Base-by-base conservation (phyloP, 257 asterid species). In the Solanum dulcamara region DNA sequence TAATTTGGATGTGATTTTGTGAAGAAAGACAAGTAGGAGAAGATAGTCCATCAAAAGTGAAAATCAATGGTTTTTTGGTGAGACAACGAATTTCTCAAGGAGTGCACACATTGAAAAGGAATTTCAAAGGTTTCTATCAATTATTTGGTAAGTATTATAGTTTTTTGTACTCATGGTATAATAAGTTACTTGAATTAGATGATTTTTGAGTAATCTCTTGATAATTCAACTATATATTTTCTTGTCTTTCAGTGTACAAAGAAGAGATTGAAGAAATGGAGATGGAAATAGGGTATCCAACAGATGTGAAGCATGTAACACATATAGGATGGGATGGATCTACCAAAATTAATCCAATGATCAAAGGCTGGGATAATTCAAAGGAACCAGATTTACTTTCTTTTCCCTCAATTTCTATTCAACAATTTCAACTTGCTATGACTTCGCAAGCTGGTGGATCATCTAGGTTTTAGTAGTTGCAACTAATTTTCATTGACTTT, bases 351-450 rank as follows among this genome's bases (percentile, higher is more conserved):
- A 90, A 90, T 83, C 92, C 90, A n/a, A 37, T 86, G 18, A 35
- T 35, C 5, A 83, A 88, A 30, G 89, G 86, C 1, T 89, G 91
- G 92, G 90, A 89, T 50, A 84, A 86, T 88, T 62, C 86, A 8
- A 86, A 89, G 75, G 80, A 92, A 26, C 81, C 87, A 7, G 92
- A 88, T 86, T 81, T 87, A 24, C 77, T 89, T 66, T 85, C 92
- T 55, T 81, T 90, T 37, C 92, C 98, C 82, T 89, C 92, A 1
- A 86, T 94, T 68, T 89, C 97, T 55, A 37, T 90, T 59, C 86
- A 85, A 70, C 92, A 94, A 57, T 92, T 93, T 62, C 92, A 94
- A 60, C 85, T 90, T 60, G 93, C 97, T 30, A 86, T 94, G 98
- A 86, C 89, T 64, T 89, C 92, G 30, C 97, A 93, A 90, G 86